Base-by-base conservation (phyloP, 129 eudicot genomes). In the Dittrichia graveolens region DNA sequence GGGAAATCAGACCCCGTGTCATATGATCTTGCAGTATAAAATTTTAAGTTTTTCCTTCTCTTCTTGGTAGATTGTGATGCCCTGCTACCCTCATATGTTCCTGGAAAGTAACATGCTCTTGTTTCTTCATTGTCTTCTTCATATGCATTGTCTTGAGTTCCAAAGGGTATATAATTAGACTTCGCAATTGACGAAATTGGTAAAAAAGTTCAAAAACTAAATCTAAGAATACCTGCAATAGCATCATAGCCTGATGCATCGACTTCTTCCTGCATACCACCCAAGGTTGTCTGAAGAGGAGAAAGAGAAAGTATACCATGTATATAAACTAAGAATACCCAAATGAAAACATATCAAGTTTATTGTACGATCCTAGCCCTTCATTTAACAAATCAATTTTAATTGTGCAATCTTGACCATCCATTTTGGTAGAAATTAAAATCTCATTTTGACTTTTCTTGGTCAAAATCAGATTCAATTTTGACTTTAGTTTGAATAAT, bases 41-140 rank as follows among this genome's bases (percentile, higher is more conserved):
- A 79, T 61, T 87, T 82, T 40, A 70, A 67, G 79, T 73, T 59
- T 75, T 66, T 75, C 79, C 76, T 87, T 74, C 83, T 77, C 63
- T 81, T 92, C 79, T 78, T 82, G 47, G 76, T 52, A 75, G 65
- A 46, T 75, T 82, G 82, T 18, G 86, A 83, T 37, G 78, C 47
- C 70, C 53, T 85, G 85, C 76, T 75, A 73, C 76, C 73, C 59
- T 80, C 91, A 74, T 81, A 83, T 50, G 84, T 87, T 71, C 86
- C 76, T 34, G 92, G 60, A 47, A 79, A 65, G 81, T 83, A 79
- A 73, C 73, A 87, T 40, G 78, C 73, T 68, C 80, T 81, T 65
- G 92, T 86, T 71, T 82, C 92, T 57, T 37, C 67, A 76, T 92
- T 90, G 37, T 92, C 95, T 75, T 83, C 96, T 62, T 87, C 87